phyloP scores from a whole-genome alignment of 2,329 filamentous ascomycete species.

The Beauveria medogensis region DNA sequence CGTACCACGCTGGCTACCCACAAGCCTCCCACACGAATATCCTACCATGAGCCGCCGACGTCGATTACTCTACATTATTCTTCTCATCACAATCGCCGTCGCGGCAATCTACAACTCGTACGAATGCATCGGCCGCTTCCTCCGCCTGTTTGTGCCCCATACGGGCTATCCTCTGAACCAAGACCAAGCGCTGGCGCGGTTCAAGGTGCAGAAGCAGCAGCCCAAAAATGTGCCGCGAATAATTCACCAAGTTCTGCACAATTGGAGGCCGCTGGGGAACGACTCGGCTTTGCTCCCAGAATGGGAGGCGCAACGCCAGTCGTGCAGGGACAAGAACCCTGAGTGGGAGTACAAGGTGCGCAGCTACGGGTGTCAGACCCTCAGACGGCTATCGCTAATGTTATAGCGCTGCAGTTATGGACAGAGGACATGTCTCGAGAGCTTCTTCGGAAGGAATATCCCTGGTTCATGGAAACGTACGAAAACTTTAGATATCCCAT shows the following conservation, averaged over 20 bases:
- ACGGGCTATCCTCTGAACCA: conserved; percentile 4
- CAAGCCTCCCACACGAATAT: not conserved
- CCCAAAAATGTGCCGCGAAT: conserved; percentile 52
- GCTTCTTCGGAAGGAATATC: conserved; percentile 61
- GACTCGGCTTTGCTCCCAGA: conserved; percentile 52
- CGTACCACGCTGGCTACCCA: not conserved
- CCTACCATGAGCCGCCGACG: conserved; percentile 4
- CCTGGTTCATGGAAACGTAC: conserved; percentile 64
- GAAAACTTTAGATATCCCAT: conserved; percentile 62
- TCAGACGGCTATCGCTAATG: not conserved
- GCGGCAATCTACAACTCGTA: not conserved
- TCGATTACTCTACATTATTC: not conserved
- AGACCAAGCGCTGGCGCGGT: conserved; percentile 6
- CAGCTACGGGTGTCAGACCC: not conserved
- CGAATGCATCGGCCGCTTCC: not conserved
- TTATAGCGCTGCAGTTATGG: conserved; percentile 48
- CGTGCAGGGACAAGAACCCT: conserved; percentile 57
- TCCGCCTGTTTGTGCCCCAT: conserved; percentile 4
- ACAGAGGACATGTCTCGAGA: conserved; percentile 58
- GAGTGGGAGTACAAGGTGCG: conserved; percentile 66
- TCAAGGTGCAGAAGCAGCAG: conserved; percentile 1
- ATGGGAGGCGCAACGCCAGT: conserved; percentile 58
- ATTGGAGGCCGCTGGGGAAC: conserved; percentile 44
- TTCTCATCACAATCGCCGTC: not conserved
- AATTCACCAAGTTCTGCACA: conserved; percentile 55